Evolutionary conservation across 208 protist genomes (phyloP), one percentile per base, ranked within the genome.

Genomic region (Tritrichomonas musculus): DNA sequence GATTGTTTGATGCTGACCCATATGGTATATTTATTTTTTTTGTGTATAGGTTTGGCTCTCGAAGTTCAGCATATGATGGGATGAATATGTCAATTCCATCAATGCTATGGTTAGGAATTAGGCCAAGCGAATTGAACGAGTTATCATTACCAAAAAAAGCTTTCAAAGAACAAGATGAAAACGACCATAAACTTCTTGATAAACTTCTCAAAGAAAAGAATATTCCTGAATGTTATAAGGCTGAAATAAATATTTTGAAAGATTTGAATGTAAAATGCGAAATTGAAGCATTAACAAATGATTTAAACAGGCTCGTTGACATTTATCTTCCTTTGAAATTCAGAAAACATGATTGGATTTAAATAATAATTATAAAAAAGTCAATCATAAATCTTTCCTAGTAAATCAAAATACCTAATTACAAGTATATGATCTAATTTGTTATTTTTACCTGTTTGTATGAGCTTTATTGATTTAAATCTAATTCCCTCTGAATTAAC

Each of bases 71-170:
- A 13, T 96, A 95, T 93, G 95, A 96, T 94, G 92, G 75, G 30
- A 93, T 93, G 25, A 44, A 94, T 64, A 94, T 96, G 55, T 94
- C 95, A 0, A 95, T 94, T 20, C 53, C 94, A 2, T 94, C 95
- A 33, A 96, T 96, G 88, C 96, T 95, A 50, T 96, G 95, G 95
- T 94, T 96, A 0, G 96, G 96, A 33, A 94, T 96, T 60, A 93
- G 95, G 27, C 95, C 95, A 80, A 94, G 93, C 22, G 95, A 96
- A 92, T 66, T 95, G 2, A 64, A 93, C 22, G 93, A 65, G 27
- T 4, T 82, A 60, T 9, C 47, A 39, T 30, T 60, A 20, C 30
- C 4, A 4, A 9, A 60, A n/a, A 60, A 9, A 60, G 30, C 3
- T 33, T 5, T n/a, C 11, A 60, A 14, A 39, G 41, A 93, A 30